A percentile compares a stretch with the other conserved stretches of the same genome.
These are phyloP conservation scores for Odonthalia washingtoniensis DNA, from an alignment of 31 red algal species.

Conservation along the genomic window DNA sequence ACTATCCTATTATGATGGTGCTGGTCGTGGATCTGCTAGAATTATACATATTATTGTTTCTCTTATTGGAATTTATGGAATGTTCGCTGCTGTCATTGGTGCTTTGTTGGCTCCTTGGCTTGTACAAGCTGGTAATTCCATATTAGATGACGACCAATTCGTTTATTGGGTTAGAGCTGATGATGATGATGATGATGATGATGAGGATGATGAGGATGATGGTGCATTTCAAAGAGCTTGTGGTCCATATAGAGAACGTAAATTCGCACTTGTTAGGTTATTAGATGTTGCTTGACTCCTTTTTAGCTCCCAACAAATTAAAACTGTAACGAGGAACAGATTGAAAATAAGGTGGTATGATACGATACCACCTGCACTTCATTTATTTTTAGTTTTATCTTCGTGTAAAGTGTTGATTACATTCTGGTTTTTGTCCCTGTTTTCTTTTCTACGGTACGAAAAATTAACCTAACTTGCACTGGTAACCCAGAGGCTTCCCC, in stretches of 20 bases:
- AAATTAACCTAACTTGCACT: too few relatives aligned
- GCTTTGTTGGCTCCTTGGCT: constrained; percentile 58
- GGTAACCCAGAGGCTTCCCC: too few relatives aligned
- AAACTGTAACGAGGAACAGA: too few relatives aligned
- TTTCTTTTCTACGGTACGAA: too few relatives aligned
- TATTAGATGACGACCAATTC: constrained; percentile 52
- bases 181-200: constrained; percentile 66
- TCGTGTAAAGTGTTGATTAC: too few relatives aligned
- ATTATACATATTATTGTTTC: constrained; percentile 38
- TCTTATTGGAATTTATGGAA: constrained; percentile 59
- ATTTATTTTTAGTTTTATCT: too few relatives aligned
- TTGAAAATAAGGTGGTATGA: too few relatives aligned
- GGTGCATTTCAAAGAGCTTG: constrained; percentile 33
- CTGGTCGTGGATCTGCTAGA: constrained; percentile 18
- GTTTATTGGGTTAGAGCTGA: constrained; percentile 53
- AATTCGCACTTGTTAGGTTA: constrained; percentile 40
- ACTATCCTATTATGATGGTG: constrained; percentile 47
- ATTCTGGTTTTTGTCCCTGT: too few relatives aligned
- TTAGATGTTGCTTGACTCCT: constrained; percentile 15
- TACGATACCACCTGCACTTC: too few relatives aligned
- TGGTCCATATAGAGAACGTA: constrained; percentile 28
- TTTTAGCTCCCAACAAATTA: not conserved
- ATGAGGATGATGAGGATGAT: constrained; percentile 64
- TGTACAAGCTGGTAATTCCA: constrained; percentile 35
- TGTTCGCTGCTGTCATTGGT: constrained; percentile 71